Base-by-base conservation (phyloP, 176 grass and related monocot species). In the Carex kokanica region DNA sequence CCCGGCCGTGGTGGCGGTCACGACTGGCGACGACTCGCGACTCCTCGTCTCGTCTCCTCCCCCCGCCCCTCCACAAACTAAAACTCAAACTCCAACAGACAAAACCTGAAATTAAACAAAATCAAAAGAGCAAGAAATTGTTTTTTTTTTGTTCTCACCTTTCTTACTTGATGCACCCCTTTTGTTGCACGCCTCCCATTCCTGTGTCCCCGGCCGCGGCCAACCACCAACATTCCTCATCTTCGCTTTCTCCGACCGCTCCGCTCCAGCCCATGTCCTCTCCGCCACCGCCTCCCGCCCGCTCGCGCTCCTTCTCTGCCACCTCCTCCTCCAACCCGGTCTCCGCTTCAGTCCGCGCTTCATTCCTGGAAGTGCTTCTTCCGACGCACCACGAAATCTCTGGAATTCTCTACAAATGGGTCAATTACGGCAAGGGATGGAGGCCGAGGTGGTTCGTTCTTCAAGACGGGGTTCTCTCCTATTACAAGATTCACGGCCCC, bases 401-500 rank as follows among this genome's bases (percentile, higher is more conserved):
- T 1, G 96, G 96, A 40, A 86, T 99, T 67, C 89, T 99, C 20
- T 86, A 95, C 88, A 99, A 99, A 84, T 99, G 96, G 96, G 96
- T 95, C 79, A 99, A 99, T 85, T 99, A 99, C 84, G 96, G 96
- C 38, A 89, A 90, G 54, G 96, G 96, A 21, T 95, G 96, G 96
- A 21, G 96, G 77, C 96, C 96, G 17, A 88, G 96, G 18, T 95
- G 96, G 96, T 99, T 99, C 83, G 84, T 86, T 17, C 93, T 95
- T 38, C 90, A 85, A 21, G 96, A 99, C 70, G 93, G 96, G 70
- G 96, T 99, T 40, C 91, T 99, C 41, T 99, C 96, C 43, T 99
- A 95, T 86, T 99, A 99, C 66, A 99, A 99, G 93, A 95, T 99
- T 90, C 96, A 99, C 72, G 96, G 96, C 13, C 93, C 93, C 63